Evolutionary conservation across 1,139 yeast species (phyloP).

Genomic region (Nakaseomyces bracarensis): DNA sequence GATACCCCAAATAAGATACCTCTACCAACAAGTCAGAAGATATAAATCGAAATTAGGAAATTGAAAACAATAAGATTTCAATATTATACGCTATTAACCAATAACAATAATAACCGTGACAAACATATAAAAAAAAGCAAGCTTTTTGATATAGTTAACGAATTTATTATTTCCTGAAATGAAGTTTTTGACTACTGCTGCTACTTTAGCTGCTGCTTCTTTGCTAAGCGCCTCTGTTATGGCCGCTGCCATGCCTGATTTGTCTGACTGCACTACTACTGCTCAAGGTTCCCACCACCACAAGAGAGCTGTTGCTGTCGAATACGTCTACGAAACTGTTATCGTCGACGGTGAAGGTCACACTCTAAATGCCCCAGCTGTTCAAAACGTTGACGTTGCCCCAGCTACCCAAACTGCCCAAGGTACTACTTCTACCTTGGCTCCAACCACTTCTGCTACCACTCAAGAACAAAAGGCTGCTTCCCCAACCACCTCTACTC

Average conservation of each 20-base stretch:
- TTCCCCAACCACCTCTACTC: conserved; percentile 19
- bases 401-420: conserved; percentile 13
- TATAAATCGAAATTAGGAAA: no score
- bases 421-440: conserved; percentile 15
- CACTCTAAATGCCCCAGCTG: conserved; percentile 25
- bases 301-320: conserved; percentile 72
- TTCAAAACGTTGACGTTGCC: conserved; percentile 13
- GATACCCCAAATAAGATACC: no score
- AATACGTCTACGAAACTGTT: conserved; percentile 70
- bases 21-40: no score
- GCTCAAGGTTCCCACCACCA: conserved; percentile 44
- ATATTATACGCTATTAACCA: no score
- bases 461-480: not conserved
- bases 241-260: conserved; percentile 25
- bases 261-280: conserved; percentile 18
- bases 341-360: conserved; percentile 63
- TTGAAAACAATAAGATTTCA: no score
- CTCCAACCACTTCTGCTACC: conserved; percentile 10
- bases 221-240: conserved; percentile 13
- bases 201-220: conserved; percentile 19
- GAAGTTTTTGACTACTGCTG: conserved; percentile 32
- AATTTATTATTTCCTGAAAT: conserved; percentile 17
- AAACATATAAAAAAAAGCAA: no score
- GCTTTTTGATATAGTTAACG: not conserved
- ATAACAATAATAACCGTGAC: no score